phyloP scores from a whole-genome alignment of 2,329 filamentous ascomycete species.

The Chaetomiaceae sp. region DNA sequence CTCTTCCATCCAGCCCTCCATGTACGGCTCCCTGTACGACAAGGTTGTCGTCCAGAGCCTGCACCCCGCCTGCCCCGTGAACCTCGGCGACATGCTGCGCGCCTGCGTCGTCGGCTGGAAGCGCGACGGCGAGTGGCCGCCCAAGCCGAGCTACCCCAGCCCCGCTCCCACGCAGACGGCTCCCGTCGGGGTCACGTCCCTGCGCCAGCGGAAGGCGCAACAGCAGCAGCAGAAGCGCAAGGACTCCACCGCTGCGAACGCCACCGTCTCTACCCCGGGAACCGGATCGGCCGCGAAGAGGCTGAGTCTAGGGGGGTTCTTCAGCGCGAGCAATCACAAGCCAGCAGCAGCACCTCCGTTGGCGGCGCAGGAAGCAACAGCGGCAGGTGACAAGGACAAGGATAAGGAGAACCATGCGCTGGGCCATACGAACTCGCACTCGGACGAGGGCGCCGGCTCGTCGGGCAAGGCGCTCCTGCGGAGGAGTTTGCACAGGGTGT shows the following conservation, averaged over 20 bases:
- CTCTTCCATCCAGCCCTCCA: conserved; percentile 63
- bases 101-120: conserved; percentile 89
- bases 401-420: conserved; percentile 7
- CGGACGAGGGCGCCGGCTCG: conserved; percentile 9
- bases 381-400: conserved; percentile 12
- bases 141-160: conserved; percentile 35
- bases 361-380: too few relatives aligned
- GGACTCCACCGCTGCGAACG: not conserved
- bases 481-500: conserved; percentile 41
- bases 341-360: not conserved
- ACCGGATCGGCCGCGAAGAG: conserved; percentile 11
- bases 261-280: not conserved
- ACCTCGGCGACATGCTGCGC: conserved; percentile 71
- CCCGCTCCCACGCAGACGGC: conserved; percentile 27
- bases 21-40: conserved; percentile 80
- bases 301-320: conserved; percentile 24
- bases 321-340: not conserved
- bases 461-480: conserved; percentile 28
- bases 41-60: conserved; percentile 77
- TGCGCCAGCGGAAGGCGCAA: conserved; percentile 18
- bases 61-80: conserved; percentile 82
- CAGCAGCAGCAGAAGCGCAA: conserved; percentile 27
- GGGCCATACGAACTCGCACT: conserved; percentile 9
- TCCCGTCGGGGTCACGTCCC: conserved; percentile 38
- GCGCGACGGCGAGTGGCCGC: conserved; percentile 87